Percentiles rank a stretch among this genome's conserved stretches.
phyloP scores from a whole-genome alignment of 2,329 filamentous ascomycete species.

The Coniochaeta sp. region DNA sequence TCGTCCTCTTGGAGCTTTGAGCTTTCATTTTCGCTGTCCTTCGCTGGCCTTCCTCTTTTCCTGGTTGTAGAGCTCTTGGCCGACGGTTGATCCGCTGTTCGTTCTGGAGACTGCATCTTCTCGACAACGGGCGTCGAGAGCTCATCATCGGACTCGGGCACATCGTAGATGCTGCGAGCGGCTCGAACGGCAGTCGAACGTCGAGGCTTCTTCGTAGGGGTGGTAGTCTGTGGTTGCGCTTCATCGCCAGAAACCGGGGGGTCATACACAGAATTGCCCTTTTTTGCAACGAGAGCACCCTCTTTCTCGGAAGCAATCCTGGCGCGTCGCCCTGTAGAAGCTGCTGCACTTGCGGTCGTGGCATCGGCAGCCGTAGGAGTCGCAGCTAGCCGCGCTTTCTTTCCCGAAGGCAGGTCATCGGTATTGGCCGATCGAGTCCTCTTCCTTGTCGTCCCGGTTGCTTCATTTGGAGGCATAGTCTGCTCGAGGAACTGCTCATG shows the following conservation, averaged over 20 bases:
- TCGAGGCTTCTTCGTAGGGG: background rate
- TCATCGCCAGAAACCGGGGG: background rate
- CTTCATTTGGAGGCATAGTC: background rate
- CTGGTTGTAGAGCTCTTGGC: background rate
- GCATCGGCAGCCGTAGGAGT: background rate
- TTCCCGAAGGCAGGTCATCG: background rate
- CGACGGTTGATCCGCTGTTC: background rate
- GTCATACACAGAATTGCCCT: background rate
- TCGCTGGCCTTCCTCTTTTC: background rate
- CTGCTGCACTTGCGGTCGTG: background rate
- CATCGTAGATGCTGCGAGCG: background rate
- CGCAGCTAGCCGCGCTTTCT: background rate
- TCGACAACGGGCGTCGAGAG: background rate
- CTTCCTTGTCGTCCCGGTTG: background rate
- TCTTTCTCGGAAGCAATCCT: background rate
- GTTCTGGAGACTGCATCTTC: background rate
- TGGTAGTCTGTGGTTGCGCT: background rate
- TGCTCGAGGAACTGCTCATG: background rate
- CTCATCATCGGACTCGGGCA: background rate
- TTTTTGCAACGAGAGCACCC: background rate
- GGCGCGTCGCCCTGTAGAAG: background rate
- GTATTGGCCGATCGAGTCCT: background rate
- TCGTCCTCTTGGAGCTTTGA: background rate
- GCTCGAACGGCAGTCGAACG: background rate
- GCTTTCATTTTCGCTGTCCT: background rate